phyloP scores from a whole-genome alignment of 31 red algal species.

The Pterothamnion heteromorphum region DNA sequence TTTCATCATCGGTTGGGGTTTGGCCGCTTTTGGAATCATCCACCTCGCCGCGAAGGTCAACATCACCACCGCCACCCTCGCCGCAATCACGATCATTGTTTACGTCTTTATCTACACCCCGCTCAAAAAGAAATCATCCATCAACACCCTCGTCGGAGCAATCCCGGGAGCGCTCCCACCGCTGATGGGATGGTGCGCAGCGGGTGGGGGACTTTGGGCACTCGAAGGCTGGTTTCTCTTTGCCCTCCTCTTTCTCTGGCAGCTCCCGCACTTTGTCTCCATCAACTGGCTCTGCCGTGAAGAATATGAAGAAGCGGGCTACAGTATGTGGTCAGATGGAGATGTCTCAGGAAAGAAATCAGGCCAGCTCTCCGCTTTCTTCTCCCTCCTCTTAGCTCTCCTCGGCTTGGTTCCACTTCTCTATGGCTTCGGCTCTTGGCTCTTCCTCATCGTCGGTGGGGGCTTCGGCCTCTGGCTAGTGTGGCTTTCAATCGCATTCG shows the following conservation, averaged over 20 bases:
- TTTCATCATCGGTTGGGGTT: conserved; percentile 46
- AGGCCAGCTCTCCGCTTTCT: background rate
- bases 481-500: background rate
- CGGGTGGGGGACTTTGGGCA: conserved; percentile 49
- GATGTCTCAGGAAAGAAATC: background rate
- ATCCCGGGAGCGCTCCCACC: conserved; percentile 92
- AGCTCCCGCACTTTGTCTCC: conserved; percentile 87
- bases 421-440: background rate
- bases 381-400: background rate
- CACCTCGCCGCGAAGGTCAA: conserved; percentile 54
- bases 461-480: background rate
- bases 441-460: background rate
- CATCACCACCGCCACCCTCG: conserved; percentile 55
- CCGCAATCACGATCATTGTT: conserved; percentile 65
- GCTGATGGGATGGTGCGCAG: conserved; percentile 87
- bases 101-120: conserved; percentile 92
- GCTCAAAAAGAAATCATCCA: conserved; percentile 64
- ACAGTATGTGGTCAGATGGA: background rate
- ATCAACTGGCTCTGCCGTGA: conserved; percentile 26
- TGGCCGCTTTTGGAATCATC: conserved; percentile 47
- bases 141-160: conserved; percentile 93
- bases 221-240: conserved; percentile 58
- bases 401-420: background rate
- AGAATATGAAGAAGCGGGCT: conserved; percentile 19
- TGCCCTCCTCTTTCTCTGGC: conserved; percentile 80